Conservation (phyloP, 164 flowering plant genomes). For the Dillenia turbinata region DNA sequence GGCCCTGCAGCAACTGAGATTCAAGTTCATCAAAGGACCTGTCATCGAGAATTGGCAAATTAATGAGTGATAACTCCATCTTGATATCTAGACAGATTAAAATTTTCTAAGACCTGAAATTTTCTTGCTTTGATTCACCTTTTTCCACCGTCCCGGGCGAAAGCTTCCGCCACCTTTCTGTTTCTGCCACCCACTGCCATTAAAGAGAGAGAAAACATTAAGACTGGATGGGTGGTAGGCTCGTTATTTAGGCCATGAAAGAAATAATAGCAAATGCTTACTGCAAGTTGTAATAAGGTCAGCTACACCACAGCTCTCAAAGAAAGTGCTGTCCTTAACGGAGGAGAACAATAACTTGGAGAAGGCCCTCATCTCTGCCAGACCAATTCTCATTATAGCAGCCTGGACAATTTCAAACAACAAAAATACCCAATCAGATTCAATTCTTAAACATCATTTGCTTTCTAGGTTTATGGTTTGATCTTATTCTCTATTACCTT, state of each 20-base stretch:
- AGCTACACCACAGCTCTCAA: slow-evolving; percentile 98
- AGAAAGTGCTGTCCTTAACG: slow-evolving; percentile 82
- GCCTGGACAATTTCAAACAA: slow-evolving; percentile 42
- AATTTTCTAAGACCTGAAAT: background rate
- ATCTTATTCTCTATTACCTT: slow-evolving; percentile 39
- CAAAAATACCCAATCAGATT: background rate
- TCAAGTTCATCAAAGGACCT: slow-evolving; percentile 96
- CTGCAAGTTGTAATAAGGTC: slow-evolving; percentile 96
- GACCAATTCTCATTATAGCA: slow-evolving; percentile 95
- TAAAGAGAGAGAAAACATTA: background rate
- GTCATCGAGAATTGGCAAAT: slow-evolving; percentile 6
- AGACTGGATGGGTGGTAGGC: too few species aligned
- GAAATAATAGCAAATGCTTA: slow-evolving; percentile 16
- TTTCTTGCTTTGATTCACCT: slow-evolving; percentile 35
- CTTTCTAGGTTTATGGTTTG: too few species aligned
- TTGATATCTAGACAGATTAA: background rate
- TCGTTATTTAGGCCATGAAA: background rate
- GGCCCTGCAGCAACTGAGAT: slow-evolving; percentile 93
- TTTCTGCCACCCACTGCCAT: slow-evolving; percentile 95
- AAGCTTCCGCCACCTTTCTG: slow-evolving; percentile 94
- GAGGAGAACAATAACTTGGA: slow-evolving; percentile 87
- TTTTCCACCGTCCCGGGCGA: slow-evolving; percentile 80
- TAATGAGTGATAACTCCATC: background rate
- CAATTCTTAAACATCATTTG: too few species aligned
- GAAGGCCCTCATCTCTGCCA: slow-evolving; percentile 86